phyloP scores from a whole-genome alignment of 805 yeast genomes.

The Geotrichum ghanense region DNA sequence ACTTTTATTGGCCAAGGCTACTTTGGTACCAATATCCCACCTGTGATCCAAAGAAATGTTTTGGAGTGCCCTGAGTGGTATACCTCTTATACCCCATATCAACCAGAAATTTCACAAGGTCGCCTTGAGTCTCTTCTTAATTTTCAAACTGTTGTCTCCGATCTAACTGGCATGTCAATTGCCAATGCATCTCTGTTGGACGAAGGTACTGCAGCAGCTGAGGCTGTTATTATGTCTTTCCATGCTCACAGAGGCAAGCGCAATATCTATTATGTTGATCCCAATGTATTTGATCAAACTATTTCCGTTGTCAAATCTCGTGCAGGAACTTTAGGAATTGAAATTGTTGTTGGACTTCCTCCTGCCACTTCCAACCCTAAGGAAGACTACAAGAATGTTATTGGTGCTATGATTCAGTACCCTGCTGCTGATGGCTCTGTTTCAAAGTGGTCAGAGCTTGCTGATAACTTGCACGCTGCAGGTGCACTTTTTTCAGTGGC shows the following conservation, averaged over 20 bases:
- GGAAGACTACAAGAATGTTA: constrained; percentile 31
- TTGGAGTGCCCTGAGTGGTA: constrained; percentile 97
- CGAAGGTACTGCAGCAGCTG: constrained; percentile 97
- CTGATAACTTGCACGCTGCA: constrained; percentile 53
- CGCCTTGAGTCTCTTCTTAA: constrained; percentile 82
- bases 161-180: constrained; percentile 86
- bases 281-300: constrained; percentile 76
- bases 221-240: constrained; percentile 82
- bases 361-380: constrained; percentile 26
- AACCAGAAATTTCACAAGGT: constrained; percentile 97
- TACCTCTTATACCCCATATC: constrained; percentile 97
- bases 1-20: constrained; percentile 91
- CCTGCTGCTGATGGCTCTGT: constrained; percentile 80
- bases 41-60: constrained; percentile 85
- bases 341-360: constrained; percentile 47
- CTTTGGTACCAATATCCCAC: constrained; percentile 80
- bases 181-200: constrained; percentile 92
- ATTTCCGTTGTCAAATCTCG: constrained; percentile 67
- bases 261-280: constrained; percentile 57
- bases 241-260: constrained; percentile 59
- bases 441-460: constrained; percentile 39
- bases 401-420: constrained; percentile 84
- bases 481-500: constrained; percentile 79
- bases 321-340: constrained; percentile 62
- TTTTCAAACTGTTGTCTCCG: constrained; percentile 84